Conservation (phyloP, 2,329 filamentous ascomycete species). For the Knufia fluminis region DNA sequence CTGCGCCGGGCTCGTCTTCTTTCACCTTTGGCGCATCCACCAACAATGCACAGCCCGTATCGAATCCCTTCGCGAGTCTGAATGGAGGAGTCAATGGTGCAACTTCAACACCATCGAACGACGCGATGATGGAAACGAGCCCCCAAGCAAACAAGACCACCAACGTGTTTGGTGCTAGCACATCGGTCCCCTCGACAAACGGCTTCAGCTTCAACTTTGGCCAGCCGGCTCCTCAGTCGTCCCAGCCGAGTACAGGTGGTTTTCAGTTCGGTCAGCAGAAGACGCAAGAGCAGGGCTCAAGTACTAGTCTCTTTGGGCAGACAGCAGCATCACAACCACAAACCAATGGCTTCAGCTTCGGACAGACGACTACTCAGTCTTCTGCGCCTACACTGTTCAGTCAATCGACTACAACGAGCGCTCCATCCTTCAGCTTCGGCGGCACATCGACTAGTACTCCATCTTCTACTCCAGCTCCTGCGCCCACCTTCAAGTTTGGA, state of each 20-base stretch:
- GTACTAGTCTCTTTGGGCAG: conserved; percentile 14
- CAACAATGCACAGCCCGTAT: background rate
- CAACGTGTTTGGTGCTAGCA: conserved; percentile 13
- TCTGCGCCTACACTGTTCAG: background rate
- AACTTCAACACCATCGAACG: background rate
- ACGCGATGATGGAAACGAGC: conserved; percentile 20
- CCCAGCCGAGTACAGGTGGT: conserved; percentile 13
- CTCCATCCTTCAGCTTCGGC: conserved; percentile 1
- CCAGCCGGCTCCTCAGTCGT: conserved; percentile 10
- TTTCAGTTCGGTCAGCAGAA: conserved; percentile 9
- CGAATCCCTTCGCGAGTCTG: conserved; percentile 18
- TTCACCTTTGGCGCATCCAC: conserved; percentile 6
- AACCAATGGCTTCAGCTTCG: conserved; percentile 12
- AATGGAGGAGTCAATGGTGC: conserved; percentile 13
- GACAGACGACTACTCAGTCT: background rate
- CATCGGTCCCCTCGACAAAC: conserved; percentile 8
- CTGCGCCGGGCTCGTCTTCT: conserved; percentile 1
- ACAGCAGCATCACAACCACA: conserved; percentile 12
- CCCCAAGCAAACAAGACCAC: conserved; percentile 13
- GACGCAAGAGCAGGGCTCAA: conserved; percentile 5
- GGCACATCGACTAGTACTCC: background rate
- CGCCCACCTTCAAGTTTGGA: conserved; percentile 11
- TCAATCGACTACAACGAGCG: background rate
- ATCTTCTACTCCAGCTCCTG: background rate
- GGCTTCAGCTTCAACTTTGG: conserved; percentile 21